Percentiles rank a stretch among this genome's conserved stretches.
phyloP scores from a whole-genome alignment of 495 filamentous ascomycete species.

The Hyphodiscus hymeniophilus region DNA sequence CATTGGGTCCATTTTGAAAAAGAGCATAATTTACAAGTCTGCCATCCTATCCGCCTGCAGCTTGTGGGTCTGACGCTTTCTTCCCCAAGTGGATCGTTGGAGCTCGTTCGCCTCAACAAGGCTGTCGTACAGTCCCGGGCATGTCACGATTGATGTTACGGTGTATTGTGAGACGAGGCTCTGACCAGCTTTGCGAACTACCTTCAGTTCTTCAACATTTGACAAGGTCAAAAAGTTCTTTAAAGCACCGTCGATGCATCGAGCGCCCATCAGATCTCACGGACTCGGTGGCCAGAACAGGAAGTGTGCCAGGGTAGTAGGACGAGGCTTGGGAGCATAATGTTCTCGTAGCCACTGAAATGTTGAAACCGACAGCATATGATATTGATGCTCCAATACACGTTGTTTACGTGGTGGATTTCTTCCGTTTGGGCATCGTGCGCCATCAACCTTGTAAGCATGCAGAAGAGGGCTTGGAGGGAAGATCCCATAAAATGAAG shows the following conservation, averaged over 20 bases:
- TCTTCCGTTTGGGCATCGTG: neutral
- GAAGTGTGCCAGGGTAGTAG: no score
- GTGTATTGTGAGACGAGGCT: neutral
- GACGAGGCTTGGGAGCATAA: neutral
- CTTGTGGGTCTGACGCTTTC: neutral
- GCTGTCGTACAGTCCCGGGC: neutral
- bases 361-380: neutral
- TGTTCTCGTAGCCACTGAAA: neutral
- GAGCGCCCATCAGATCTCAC: neutral
- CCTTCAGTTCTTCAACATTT: neutral
- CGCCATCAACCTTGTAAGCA: neutral
- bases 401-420: neutral
- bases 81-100: neutral
- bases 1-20: no score
- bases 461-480: neutral
- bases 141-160: neutral
- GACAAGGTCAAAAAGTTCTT: neutral
- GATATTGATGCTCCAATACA: neutral
- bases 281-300: neutral
- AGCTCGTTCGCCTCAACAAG: conserved; percentile 1
- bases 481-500: neutral
- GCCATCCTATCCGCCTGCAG: neutral
- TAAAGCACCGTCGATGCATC: neutral
- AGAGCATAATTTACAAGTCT: neutral
- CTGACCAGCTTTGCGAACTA: neutral